Evolutionary conservation across 768 basidiomycete species (phyloP), one percentile per base, ranked within the genome.

Genomic region (Hortiboletus campestris): DNA sequence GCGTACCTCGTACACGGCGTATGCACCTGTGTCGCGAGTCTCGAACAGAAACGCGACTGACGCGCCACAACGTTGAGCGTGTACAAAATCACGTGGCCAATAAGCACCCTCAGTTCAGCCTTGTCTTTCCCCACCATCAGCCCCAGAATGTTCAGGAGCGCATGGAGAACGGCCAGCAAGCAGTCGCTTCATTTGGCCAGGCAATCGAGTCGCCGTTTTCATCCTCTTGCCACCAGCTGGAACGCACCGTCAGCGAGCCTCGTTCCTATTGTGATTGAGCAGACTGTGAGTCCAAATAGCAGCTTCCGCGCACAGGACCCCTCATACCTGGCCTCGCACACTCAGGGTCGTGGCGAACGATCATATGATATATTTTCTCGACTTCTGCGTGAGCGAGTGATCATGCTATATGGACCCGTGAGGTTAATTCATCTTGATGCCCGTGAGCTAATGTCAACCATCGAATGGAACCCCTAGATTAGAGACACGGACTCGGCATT

Each of bases 301-400:
- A 28, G 39, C 52, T 35, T 60, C 55, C 54, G 38, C 12, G 43
- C 56, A 49, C 51, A 40, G 36, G 45, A 49, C 16, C 19, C 39
- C 62, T 70, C 61, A 68, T 38, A 14, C 31, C 9, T 46, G 19
- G 16, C 48, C 42, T 52, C 62, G 42, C 55, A 46, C 54, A 48
- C 49, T 4, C 61, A 91, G 89, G 89, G 88, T 44, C 81, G 91
- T 64, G 91, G 91, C 13, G 92, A 93, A 72, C 80, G 91, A 36
- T 91, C 90, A 28, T 96, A 97, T 75, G 95, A 98, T 68, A 97
- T 98, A 53, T 98, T 94, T 74, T 98, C 95, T 36, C 84, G 96
- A 20, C 80, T 98, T 46, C 78, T 98, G 38, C 80, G 92, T 59
- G 96, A 98, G 68, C 83, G 96, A 47, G 95, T 98, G 35, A 91